Percentiles rank a stretch among this genome's conserved stretches.
These are phyloP conservation scores for Leonotis leonurus DNA, from an alignment of 257 asterid species.

Conservation along the genomic window DNA sequence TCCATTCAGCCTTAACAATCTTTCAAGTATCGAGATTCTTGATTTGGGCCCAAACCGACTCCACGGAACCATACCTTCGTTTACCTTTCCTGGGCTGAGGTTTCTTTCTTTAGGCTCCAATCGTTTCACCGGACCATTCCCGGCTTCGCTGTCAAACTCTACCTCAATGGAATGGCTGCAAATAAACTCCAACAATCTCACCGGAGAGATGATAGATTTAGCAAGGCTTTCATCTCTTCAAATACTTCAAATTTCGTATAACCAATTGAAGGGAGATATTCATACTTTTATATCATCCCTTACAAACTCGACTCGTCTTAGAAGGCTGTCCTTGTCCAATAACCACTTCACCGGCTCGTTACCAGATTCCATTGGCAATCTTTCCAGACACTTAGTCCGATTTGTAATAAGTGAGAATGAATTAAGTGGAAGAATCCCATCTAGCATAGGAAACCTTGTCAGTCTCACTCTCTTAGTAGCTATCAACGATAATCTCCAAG, in stretches of 20 bases:
- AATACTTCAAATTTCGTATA: background rate
- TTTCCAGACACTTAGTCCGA: background rate
- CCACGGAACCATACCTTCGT: background rate
- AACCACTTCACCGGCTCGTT: background rate
- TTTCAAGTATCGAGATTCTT: background rate
- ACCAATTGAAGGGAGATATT: slow-evolving; percentile 19
- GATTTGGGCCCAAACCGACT: background rate
- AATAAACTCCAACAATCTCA: background rate
- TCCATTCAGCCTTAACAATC: background rate
- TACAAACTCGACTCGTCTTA: slow-evolving; percentile 24
- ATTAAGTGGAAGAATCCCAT: background rate
- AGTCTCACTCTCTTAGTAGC: background rate
- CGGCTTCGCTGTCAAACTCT: background rate
- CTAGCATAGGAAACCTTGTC: background rate
- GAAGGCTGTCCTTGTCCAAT: background rate
- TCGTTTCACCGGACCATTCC: background rate
- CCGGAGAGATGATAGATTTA: background rate
- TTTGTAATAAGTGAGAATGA: background rate
- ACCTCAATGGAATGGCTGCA: background rate
- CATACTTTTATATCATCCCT: slow-evolving; percentile 22
- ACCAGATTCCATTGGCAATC: background rate
- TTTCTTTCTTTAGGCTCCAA: background rate
- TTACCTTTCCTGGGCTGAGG: background rate
- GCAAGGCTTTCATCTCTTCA: background rate
- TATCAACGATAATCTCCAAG: slow-evolving; percentile 17